Conservation (phyloP, 1,139 yeast species). For the Kazachstania sp. region DNA sequence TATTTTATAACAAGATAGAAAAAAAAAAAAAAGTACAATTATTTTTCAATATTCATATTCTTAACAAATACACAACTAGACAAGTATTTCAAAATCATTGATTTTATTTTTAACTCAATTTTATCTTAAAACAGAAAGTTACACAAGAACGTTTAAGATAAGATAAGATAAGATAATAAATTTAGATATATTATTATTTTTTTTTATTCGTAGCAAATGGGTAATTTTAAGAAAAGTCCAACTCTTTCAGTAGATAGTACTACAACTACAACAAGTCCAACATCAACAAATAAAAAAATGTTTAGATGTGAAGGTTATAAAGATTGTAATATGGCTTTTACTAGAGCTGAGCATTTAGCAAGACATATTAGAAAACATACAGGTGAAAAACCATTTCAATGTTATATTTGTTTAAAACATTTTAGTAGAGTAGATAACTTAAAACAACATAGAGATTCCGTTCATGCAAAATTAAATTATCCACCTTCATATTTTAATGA, state of each 20-base stretch:
- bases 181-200: too few relatives aligned
- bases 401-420: constrained; percentile 71
- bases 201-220: neutral
- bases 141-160: too few relatives aligned
- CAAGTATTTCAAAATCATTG: too few relatives aligned
- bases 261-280: neutral
- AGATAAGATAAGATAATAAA: too few relatives aligned
- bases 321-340: constrained; percentile 81
- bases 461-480: constrained; percentile 46
- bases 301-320: constrained; percentile 85
- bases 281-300: constrained; percentile 5
- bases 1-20: neutral
- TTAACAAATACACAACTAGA: neutral
- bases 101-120: too few relatives aligned
- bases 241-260: neutral
- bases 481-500: constrained; percentile 5
- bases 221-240: neutral
- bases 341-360: constrained; percentile 83
- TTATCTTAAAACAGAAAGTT: too few relatives aligned
- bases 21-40: neutral
- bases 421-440: constrained; percentile 82
- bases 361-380: constrained; percentile 90
- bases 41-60: neutral
- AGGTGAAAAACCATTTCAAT: constrained; percentile 89
- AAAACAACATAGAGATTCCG: constrained; percentile 88